A percentile compares a stretch with the other conserved stretches of the same genome.
These are phyloP conservation scores for Botryotinia convoluta DNA, from an alignment of 2,329 filamentous ascomycete species.

Conservation along the genomic window DNA sequence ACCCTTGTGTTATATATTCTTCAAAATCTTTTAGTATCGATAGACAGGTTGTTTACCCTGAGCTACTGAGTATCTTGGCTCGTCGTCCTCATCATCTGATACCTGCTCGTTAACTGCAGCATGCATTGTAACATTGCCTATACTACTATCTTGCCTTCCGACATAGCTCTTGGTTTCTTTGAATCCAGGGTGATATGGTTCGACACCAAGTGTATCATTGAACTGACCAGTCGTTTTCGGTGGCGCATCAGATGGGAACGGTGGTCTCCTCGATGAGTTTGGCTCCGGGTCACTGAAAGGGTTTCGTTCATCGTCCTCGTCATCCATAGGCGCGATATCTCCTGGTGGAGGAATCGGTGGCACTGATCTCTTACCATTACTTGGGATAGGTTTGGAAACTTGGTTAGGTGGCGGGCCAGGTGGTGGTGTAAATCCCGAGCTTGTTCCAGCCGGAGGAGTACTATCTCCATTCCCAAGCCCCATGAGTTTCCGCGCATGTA, in stretches of 20 bases:
- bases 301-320: slow-evolving; percentile 30
- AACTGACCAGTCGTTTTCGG: slow-evolving; percentile 31
- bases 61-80: slow-evolving; percentile 22
- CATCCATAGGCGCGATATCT: slow-evolving; percentile 32
- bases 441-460: slow-evolving; percentile 29
- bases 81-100: slow-evolving; percentile 24
- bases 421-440: slow-evolving; percentile 27
- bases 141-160: slow-evolving; percentile 32
- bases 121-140: slow-evolving; percentile 33
- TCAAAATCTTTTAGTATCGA: slow-evolving; percentile 27
- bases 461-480: slow-evolving; percentile 40
- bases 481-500: slow-evolving; percentile 58
- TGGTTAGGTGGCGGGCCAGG: slow-evolving; percentile 25
- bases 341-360: slow-evolving; percentile 35
- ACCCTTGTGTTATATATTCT: neutral
- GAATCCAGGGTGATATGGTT: slow-evolving; percentile 40
- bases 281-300: slow-evolving; percentile 35
- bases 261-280: slow-evolving; percentile 21
- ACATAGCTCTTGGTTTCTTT: slow-evolving; percentile 32
- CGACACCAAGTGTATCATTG: slow-evolving; percentile 34
- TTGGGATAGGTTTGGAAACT: slow-evolving; percentile 7
- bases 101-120: slow-evolving; percentile 27
- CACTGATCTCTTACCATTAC: slow-evolving; percentile 18
- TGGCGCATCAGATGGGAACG: slow-evolving; percentile 33
- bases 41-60: slow-evolving; percentile 32